phyloP scores from a whole-genome alignment of 768 basidiomycete genomes.

The Suillus alpinus region DNA sequence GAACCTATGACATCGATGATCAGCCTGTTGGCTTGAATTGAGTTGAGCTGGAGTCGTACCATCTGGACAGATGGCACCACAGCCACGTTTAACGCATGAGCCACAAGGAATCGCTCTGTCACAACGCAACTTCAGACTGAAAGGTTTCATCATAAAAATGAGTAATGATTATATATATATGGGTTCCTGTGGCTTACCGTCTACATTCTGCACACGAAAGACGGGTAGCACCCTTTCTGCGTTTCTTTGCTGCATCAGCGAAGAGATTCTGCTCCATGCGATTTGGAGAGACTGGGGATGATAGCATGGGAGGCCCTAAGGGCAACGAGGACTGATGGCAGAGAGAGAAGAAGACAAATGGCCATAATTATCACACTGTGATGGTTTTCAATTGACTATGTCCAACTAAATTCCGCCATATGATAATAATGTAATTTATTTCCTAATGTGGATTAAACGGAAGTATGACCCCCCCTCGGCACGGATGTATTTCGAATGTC shows the following conservation, averaged over 20 bases:
- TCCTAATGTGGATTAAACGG: neutral
- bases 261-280: slow-evolving; percentile 24
- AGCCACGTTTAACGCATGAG: slow-evolving; percentile 78
- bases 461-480: neutral
- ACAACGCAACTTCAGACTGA: slow-evolving; percentile 43
- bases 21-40: slow-evolving; percentile 15
- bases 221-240: slow-evolving; percentile 70
- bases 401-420: slow-evolving; percentile 2
- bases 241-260: slow-evolving; percentile 47
- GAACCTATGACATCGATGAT: slow-evolving; percentile 48
- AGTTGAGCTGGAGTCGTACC: slow-evolving; percentile 38
- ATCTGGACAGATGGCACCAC: slow-evolving; percentile 81
- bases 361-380: slow-evolving; percentile 16
- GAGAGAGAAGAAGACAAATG: slow-evolving; percentile 16
- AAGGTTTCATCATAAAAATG: neutral
- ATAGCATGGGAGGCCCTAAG: slow-evolving; percentile 16
- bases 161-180: slow-evolving; percentile 1
- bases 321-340: slow-evolving; percentile 34
- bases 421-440: neutral
- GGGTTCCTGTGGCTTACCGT: slow-evolving; percentile 40
- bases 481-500: neutral
- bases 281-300: neutral
- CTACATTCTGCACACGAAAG: slow-evolving; percentile 81
- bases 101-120: slow-evolving; percentile 76
- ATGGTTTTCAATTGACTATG: slow-evolving; percentile 1